phyloP scores from a whole-genome alignment of 495 filamentous ascomycete species.

The Neurospora sp. region DNA sequence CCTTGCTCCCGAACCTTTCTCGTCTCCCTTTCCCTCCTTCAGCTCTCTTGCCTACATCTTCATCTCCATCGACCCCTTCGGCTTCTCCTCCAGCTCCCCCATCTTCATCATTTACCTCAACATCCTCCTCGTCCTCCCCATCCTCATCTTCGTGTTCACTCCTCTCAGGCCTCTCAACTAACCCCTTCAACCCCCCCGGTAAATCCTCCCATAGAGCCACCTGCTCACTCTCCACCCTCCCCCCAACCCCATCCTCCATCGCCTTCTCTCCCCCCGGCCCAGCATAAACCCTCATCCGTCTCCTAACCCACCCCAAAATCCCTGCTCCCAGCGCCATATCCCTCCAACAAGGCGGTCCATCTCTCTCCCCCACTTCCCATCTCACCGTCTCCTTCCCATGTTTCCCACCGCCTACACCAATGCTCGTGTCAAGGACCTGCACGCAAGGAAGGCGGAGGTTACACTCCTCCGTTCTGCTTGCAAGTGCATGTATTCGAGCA shows the following conservation, averaged over 20 bases:
- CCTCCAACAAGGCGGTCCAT: background rate
- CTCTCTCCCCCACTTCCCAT: background rate
- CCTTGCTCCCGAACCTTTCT: background rate
- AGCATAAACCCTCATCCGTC: background rate
- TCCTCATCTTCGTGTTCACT: background rate
- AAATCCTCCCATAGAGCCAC: background rate
- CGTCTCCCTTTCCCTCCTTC: background rate
- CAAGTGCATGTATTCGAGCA: background rate
- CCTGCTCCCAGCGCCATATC: background rate
- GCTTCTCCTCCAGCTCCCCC: background rate
- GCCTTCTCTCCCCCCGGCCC: background rate
- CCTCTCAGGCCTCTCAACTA: background rate
- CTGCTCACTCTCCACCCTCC: background rate
- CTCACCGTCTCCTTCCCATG: background rate
- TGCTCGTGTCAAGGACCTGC: background rate
- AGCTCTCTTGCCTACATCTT: too few species aligned
- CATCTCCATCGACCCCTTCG: too few species aligned
- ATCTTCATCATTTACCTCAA: background rate
- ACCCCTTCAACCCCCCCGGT: background rate
- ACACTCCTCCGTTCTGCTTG: background rate
- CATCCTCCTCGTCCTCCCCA: background rate
- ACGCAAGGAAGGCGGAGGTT: accelerated
- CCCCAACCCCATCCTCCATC: background rate
- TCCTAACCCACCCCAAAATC: background rate
- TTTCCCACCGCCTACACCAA: background rate